Evolutionary conservation across 306 rosid species (phyloP).

Genomic region (Casuarina cunninghamiana): DNA sequence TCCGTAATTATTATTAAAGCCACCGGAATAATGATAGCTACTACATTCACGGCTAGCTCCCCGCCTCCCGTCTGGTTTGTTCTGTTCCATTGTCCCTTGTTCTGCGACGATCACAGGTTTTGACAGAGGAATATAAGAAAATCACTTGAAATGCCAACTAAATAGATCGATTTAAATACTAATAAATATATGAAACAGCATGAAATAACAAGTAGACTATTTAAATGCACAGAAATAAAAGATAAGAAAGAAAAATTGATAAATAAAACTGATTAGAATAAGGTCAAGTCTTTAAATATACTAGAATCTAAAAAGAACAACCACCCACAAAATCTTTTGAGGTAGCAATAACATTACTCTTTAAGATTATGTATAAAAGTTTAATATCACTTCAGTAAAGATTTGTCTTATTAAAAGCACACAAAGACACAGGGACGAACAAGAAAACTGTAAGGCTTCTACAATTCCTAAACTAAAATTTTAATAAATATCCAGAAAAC

Average conservation of each 20-base stretch:
- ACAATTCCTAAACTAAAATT: not conserved
- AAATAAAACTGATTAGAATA: not conserved
- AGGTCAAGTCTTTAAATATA: not conserved
- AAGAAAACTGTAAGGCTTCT: not conserved
- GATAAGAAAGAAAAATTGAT: not conserved
- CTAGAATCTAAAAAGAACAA: not conserved
- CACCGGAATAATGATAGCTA: accelerated
- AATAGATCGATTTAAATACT: slow-evolving; percentile 1
- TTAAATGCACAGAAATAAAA: not conserved
- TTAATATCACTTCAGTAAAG: not conserved
- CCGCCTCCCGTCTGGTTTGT: too few relatives aligned
- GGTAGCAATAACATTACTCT: too few relatives aligned
- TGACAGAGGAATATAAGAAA: slow-evolving; percentile 9
- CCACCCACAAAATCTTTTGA: not conserved
- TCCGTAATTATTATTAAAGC: too few relatives aligned
- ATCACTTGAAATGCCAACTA: slow-evolving; percentile 1
- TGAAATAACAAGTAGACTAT: not conserved
- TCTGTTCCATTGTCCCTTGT: slow-evolving; percentile 32
- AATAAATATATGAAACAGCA: not conserved
- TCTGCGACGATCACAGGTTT: slow-evolving; percentile 41
- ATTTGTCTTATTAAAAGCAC: slow-evolving; percentile 2
- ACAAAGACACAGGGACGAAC: not conserved
- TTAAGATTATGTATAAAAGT: not conserved
- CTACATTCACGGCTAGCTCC: too few relatives aligned
- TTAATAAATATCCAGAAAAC: not conserved